These are phyloP conservation scores for Xerocomellus intermedius DNA, from an alignment of 768 basidiomycete genomes.

Conservation along the genomic window DNA sequence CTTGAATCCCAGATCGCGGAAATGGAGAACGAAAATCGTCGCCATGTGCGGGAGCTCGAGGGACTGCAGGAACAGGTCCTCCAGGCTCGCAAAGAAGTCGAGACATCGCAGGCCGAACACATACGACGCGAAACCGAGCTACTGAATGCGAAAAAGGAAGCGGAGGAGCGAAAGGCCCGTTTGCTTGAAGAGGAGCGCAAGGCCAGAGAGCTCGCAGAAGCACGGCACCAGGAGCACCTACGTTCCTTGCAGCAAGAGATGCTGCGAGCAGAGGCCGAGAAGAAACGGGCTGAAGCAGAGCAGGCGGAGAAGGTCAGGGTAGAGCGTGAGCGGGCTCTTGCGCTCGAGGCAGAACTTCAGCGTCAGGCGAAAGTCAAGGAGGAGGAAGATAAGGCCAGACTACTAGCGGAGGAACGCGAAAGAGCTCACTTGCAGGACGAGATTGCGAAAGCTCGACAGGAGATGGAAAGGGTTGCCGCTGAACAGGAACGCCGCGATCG, in stretches of 20 bases:
- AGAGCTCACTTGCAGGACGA: conserved; percentile 28
- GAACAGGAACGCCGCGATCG: conserved; percentile 27
- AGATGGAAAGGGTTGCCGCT: conserved; percentile 23
- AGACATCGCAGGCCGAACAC: conserved; percentile 29
- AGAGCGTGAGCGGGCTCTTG: conserved; percentile 32
- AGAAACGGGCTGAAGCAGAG: conserved; percentile 18
- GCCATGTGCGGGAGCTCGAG: conserved; percentile 16
- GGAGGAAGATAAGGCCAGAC: conserved; percentile 27
- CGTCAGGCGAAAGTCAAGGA: conserved; percentile 23
- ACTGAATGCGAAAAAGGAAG: conserved; percentile 23
- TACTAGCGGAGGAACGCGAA: conserved; percentile 28
- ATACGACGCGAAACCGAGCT: conserved; percentile 29
- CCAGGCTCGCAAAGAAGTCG: conserved; percentile 27
- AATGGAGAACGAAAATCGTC: conserved; percentile 29
- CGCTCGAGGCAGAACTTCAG: conserved; percentile 30
- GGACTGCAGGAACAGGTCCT: conserved; percentile 30
- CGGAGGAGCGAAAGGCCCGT: conserved; percentile 29
- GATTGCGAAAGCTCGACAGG: conserved; percentile 25
- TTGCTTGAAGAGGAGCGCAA: conserved; percentile 33
- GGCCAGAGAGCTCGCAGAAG: conserved; percentile 26
- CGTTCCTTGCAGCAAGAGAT: conserved; percentile 28
- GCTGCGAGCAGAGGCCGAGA: conserved; percentile 24
- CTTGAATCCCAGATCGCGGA: conserved; percentile 28
- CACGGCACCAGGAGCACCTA: conserved; percentile 30
- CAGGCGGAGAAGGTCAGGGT: conserved; percentile 26